These are phyloP conservation scores for Lyophyllum semitale DNA, from an alignment of 768 basidiomycete genomes.

Conservation along the genomic window DNA sequence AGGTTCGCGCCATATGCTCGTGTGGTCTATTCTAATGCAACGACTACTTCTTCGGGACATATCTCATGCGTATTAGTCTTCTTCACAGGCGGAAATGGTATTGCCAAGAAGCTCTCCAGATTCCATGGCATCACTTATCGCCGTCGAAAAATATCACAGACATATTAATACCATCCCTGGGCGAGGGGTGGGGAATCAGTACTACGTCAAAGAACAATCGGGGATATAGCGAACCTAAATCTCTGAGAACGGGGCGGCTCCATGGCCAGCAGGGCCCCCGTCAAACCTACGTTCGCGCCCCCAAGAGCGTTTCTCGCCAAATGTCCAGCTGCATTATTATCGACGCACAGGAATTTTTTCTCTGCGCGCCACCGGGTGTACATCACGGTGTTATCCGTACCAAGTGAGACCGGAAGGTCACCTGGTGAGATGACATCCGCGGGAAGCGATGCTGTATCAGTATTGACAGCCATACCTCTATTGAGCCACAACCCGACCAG, in stretches of 20 bases:
- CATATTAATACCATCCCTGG: slow-evolving; percentile 11
- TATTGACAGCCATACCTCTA: slow-evolving; percentile 1
- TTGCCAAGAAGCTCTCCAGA: neutral
- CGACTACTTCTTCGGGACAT: neutral
- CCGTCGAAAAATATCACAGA: slow-evolving; percentile 11
- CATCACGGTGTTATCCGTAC: slow-evolving; percentile 33
- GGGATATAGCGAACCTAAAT: slow-evolving; percentile 28
- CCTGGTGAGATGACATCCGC: slow-evolving; percentile 15
- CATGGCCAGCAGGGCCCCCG: slow-evolving; percentile 37
- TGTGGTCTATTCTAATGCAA: neutral
- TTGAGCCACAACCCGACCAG: slow-evolving; percentile 51
- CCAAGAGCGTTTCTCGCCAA: slow-evolving; percentile 52
- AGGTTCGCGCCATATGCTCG: slow-evolving; percentile 3
- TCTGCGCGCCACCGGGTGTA: slow-evolving; percentile 36
- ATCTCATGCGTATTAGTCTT: neutral
- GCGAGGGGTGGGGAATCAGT: neutral
- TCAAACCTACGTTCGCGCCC: slow-evolving; percentile 43
- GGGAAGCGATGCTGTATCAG: neutral
- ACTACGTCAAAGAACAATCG: neutral
- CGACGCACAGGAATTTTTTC: slow-evolving; percentile 41
- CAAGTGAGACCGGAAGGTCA: slow-evolving; percentile 29
- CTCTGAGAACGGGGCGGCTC: slow-evolving; percentile 34
- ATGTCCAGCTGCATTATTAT: slow-evolving; percentile 48
- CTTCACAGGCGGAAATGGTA: neutral
- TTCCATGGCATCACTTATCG: neutral